Evolutionary conservation across 129 eudicot species (phyloP), one percentile per base, ranked within the genome.

Genomic region (Flaveria trinervia): DNA sequence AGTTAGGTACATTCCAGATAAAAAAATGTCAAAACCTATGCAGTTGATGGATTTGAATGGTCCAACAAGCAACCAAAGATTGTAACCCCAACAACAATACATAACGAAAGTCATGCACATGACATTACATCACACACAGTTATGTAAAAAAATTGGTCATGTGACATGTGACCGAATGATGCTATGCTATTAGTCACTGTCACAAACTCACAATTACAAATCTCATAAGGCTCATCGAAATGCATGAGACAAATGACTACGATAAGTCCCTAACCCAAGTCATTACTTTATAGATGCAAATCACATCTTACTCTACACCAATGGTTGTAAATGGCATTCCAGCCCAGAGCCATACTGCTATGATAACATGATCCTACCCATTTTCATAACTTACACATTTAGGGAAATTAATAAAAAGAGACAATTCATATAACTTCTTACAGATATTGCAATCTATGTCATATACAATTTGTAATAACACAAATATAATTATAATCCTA

Each of bases 381-480:
- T 36, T 54, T 23, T 49, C 69, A 59, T 41, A 39, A 41, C 44
- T 36, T 4, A 26, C 10, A 59, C 69, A 73, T 56, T 78, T 69
- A 50, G 41, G 62, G 76, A 33, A 56, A 60, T n/a, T 77, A 68
- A 56, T 3, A 69, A n/a, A 77, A 70, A 68, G 39, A 68, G 30
- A 54, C 50, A 60, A 70, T 17, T 26, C 11, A 30, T 50, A 39
- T 56, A 54, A 52, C 22, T 54, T 74, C 28, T 73, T n/a, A 62
- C n/a, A 15, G 12, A 73, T 66, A 67, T 66, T 51, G 51, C 17
- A 77, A 76, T 30, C 41, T 54, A 12, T 65, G 25, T 50, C 20
- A 33, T 39, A 23, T 76, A 18, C 17, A 77, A 52, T 68, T 23
- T 36, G 33, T 55, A 68, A 10, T 60, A 52, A 10, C 36, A 20